Conservation (phyloP, 768 basidiomycete genomes). For the Trametes cubensis region DNA sequence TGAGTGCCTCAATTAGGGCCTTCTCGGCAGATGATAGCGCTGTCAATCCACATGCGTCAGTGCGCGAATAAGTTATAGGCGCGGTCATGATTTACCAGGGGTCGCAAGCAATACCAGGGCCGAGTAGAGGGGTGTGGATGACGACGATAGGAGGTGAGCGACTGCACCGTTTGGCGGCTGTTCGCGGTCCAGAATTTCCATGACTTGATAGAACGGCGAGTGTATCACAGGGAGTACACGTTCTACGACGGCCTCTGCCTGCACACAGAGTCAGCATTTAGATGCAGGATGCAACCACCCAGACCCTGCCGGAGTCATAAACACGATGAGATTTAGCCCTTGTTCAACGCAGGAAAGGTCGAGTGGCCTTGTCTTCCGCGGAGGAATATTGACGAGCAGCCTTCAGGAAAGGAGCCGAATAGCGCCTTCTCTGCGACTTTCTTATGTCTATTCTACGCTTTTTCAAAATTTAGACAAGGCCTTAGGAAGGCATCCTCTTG, state of each 20-base stretch:
- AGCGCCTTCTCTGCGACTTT: too few relatives aligned
- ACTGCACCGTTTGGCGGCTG: slow-evolving; percentile 54
- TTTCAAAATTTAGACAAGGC: too few relatives aligned
- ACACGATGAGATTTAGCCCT: too few relatives aligned
- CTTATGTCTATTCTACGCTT: too few relatives aligned
- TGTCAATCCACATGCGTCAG: slow-evolving; percentile 12
- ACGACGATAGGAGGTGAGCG: slow-evolving; percentile 57
- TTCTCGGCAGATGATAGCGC: slow-evolving; percentile 42
- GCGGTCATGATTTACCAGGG: slow-evolving; percentile 41
- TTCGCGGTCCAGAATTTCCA: slow-evolving; percentile 55
- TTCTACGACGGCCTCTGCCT: slow-evolving; percentile 28
- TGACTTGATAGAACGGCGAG: slow-evolving; percentile 55
- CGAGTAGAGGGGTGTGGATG: slow-evolving; percentile 61
- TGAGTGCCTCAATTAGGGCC: slow-evolving; percentile 51
- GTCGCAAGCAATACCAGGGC: slow-evolving; percentile 58
- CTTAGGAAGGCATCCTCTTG: too few relatives aligned
- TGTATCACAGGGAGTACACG: slow-evolving; percentile 51
- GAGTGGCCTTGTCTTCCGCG: too few relatives aligned
- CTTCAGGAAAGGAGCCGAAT: too few relatives aligned
- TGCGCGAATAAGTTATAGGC: not conserved
- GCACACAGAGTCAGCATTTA: not conserved
- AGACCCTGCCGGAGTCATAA: too few relatives aligned
- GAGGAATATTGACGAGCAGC: too few relatives aligned
- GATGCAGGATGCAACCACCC: too few relatives aligned
- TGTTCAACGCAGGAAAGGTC: too few relatives aligned